A percentile compares a stretch with the other conserved stretches of the same genome.
phyloP scores from a whole-genome alignment of 1,284 basidiomycete species.

The Xerocomus nothofagi region DNA sequence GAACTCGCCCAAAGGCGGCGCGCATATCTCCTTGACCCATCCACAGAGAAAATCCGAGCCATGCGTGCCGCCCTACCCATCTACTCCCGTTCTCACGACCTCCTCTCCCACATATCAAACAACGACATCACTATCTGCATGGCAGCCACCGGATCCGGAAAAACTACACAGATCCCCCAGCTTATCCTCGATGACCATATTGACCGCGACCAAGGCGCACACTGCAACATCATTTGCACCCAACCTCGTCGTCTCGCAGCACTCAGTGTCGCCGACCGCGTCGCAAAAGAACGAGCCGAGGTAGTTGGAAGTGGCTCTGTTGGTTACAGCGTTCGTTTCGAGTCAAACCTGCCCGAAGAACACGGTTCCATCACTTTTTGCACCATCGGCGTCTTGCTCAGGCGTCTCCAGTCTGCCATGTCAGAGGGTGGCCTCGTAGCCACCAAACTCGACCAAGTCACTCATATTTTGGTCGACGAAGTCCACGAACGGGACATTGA shows the following conservation, averaged over 20 bases:
- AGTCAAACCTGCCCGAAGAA: conserved; percentile 75
- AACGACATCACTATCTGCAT: conserved; percentile 92
- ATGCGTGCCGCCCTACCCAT: conserved; percentile 75
- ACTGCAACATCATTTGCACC: conserved; percentile 92
- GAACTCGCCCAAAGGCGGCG: conserved; percentile 56
- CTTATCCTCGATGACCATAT: conserved; percentile 88
- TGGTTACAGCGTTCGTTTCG: conserved; percentile 94
- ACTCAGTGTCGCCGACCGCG: conserved; percentile 90
- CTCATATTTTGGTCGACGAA: conserved; percentile 94
- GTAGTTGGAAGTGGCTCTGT: conserved; percentile 66
- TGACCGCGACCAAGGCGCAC: conserved; percentile 73
- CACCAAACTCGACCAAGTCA: conserved; percentile 73
- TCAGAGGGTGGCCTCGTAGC: conserved; percentile 39
- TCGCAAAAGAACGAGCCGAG: conserved; percentile 89
- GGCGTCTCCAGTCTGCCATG: conserved; percentile 82
- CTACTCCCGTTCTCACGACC: conserved; percentile 60
- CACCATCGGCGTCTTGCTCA: conserved; percentile 91
- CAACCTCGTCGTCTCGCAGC: conserved; percentile 93
- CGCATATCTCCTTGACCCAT: conserved; percentile 64
- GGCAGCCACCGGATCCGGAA: conserved; percentile 95
- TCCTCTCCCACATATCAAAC: conserved; percentile 70
- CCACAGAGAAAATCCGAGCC: conserved; percentile 65
- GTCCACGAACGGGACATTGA: conserved; percentile 97
- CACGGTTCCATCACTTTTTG: conserved; percentile 92
- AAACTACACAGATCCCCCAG: conserved; percentile 96